Base-by-base conservation (phyloP, 2,329 filamentous ascomycete species). In the Fusarium sp. region DNA sequence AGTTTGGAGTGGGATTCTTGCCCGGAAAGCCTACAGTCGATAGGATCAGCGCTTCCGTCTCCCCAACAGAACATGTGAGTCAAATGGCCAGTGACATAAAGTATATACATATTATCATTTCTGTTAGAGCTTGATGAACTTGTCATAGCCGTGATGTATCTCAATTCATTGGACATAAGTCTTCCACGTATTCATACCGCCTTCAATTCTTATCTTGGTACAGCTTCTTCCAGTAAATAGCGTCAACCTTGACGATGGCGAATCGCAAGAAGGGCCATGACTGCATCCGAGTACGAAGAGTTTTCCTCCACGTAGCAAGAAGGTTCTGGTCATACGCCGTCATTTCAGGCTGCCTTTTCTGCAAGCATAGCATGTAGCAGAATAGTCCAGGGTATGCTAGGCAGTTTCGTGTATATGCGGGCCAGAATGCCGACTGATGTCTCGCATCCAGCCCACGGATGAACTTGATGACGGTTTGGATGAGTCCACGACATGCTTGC, bases 381-480 rank as follows among this genome's bases (percentile, higher is more conserved):
- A 59, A 61, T 8, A 61, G 20, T 0, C 58, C 58, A 0, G 58
- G 58, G 11, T 61, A 59, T 7, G 58, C 58, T 0, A 61, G n/a
- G 20, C 58, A 61, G 15, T 61, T 61, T 7, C 58, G 14, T 1
- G 53, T 59, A 7, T 61, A 59, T 1, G 53, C 58, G 1, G 58
- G 58, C 58, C 58, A 61, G 5, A 61, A 61, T 1, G 53, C 58
- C 1, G 58, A 59, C 15, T 61, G 58, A 15, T 61, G 58, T 0
- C 58, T 1, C 1, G 58, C 58, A 7, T 61, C 58, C 2, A 61
- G 10, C 1, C 53, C 58, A 10, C 58, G 53, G 1, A 61, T 61
- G 11, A 61, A 61, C 3, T 61, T 61, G 18, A 59, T 61, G 13
- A 61, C 58, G 6, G 58, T 61, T n/a, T 61, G 58, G 17, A 61